These are phyloP conservation scores for Trichoderma cornu-damae DNA, from an alignment of 2,329 filamentous ascomycete species.

Conservation along the genomic window DNA sequence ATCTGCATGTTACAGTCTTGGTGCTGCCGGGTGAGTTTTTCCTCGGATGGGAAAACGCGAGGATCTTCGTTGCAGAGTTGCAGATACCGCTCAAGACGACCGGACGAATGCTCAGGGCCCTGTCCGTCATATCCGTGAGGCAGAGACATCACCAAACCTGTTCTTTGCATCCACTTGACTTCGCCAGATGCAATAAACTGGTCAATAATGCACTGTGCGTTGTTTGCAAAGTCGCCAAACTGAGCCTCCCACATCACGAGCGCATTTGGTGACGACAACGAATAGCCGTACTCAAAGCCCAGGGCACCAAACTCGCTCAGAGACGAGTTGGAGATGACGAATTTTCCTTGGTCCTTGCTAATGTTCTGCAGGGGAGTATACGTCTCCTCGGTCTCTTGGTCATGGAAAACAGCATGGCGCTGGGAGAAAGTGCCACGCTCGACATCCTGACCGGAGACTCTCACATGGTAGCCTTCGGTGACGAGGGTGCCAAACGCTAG, in stretches of 20 bases:
- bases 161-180: conserved; percentile 97
- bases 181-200: conserved; percentile 98
- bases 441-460: conserved; percentile 96
- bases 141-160: conserved; percentile 90
- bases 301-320: conserved; percentile 66
- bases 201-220: conserved; percentile 97
- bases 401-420: conserved; percentile 93
- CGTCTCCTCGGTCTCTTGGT: conserved; percentile 89
- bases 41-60: conserved; percentile 78
- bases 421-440: conserved; percentile 99
- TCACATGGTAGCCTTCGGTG: conserved; percentile 90
- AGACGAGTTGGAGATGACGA: conserved; percentile 96
- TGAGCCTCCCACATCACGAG: conserved; percentile 99
- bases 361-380: conserved; percentile 90
- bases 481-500: conserved; percentile 90
- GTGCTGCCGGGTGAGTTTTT: conserved; percentile 93
- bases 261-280: conserved; percentile 90
- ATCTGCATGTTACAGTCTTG: conserved; percentile 99
- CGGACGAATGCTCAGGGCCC: conserved; percentile 96
- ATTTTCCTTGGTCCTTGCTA: conserved; percentile 86
- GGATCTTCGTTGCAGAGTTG: conserved; percentile 98
- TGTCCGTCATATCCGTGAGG: conserved; percentile 98
- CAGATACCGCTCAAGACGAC: conserved; percentile 92
- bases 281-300: conserved; percentile 98
- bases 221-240: conserved; percentile 99